These are phyloP conservation scores for Maudiozyma turicensis DNA, from an alignment of 805 yeast species.

Conservation along the genomic window DNA sequence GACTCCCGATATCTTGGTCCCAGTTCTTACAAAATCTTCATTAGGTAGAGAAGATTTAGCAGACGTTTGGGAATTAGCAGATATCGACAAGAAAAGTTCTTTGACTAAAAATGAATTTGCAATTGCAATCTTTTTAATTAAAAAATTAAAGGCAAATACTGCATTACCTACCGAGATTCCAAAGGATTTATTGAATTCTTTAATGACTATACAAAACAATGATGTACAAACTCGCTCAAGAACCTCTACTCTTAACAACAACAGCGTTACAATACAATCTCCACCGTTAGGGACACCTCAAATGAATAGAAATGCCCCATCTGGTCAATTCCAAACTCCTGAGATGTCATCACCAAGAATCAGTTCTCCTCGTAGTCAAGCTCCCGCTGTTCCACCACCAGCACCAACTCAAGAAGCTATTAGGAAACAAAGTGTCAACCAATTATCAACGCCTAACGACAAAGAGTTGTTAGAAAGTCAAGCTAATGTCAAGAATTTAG, in stretches of 20 bases:
- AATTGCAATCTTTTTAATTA: conserved; percentile 86
- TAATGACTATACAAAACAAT: neutral
- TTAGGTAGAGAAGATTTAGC: conserved; percentile 79
- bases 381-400: neutral
- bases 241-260: neutral
- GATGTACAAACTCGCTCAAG: neutral
- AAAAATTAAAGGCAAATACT: conserved; percentile 65
- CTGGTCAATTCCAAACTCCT: neutral
- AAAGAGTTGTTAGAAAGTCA: conserved; percentile 1
- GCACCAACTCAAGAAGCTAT: neutral
- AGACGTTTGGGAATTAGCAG: conserved; percentile 87
- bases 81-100: conserved; percentile 70
- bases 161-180: conserved; percentile 27
- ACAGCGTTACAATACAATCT: neutral
- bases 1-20: conserved; percentile 74
- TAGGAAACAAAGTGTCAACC: neutral
- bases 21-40: conserved; percentile 78
- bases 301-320: neutral
- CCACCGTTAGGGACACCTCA: conserved; percentile 6
- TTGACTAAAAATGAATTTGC: conserved; percentile 77
- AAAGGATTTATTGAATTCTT: conserved; percentile 6
- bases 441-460: neutral
- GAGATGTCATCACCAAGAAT: neutral
- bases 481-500: conserved; percentile 32
- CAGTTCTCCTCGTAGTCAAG: neutral